Evolutionary conservation across 225 moss, liverwort and hornwort genomes (phyloP), one percentile per base, ranked within the genome.

Genomic region (Neckera pumila): DNA sequence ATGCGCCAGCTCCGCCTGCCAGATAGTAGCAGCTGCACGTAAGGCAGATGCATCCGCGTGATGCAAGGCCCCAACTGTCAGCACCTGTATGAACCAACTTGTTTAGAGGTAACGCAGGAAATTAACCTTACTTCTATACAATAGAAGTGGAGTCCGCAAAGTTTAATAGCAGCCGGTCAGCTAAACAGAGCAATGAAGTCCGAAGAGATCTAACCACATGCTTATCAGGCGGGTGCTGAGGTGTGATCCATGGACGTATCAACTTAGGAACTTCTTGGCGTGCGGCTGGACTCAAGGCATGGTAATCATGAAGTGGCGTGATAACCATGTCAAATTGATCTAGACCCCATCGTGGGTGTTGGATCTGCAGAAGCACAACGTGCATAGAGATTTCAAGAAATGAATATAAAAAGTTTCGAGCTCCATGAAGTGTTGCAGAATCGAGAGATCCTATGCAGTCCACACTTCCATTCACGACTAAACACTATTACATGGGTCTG

Each of bases 1-100:
- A 82, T 96, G 94, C 60, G 96, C 98, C 76, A 98, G 91, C 85
- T 90, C 95, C 89, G 94, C 91, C 81, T 98, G 98, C 98, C 98
- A 98, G 49, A 90, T 90, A 72, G 80, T 84, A 86, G 98, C 98
- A 89, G 98, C 98, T 89, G 91, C 90, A 87, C 96, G 96, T 86
- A 98, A 92, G 80, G 93, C 94, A 83, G 96, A 87, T 87, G 96
- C 96, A 92, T 98, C 98, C 34, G 96, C 96, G 89, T 98, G 96
- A 92, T 98, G 98, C 91, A 98, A 91, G 86, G 98, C 98, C 86
- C 98, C 98, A 85, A 94, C 89, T 43, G 98, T 96, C 86, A 98
- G 92, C 87, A 98, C 95, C 98, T 96, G 91, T 76, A 87, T 14
- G 72, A 66, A 88, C 79, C 38, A 69, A 61, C 53, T 86, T 84